Percentiles rank a stretch among this genome's conserved stretches.
These are phyloP conservation scores for Hygrocybe punicea DNA, from an alignment of 768 basidiomycete genomes.

Conservation along the genomic window DNA sequence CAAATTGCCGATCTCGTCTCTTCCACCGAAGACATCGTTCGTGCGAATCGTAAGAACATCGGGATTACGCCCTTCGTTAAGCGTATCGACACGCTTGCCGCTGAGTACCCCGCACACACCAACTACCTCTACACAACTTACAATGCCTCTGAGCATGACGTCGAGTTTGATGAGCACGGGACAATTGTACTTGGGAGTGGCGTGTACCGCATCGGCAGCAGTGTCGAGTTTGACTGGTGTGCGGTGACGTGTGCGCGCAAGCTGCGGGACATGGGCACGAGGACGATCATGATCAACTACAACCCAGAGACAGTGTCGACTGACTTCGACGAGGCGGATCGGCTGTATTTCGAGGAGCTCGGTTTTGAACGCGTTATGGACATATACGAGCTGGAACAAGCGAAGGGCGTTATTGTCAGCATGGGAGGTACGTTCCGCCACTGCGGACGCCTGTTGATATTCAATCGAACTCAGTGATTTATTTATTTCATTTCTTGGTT, in stretches of 20 bases:
- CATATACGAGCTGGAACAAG: slow-evolving; percentile 93
- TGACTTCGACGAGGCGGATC: slow-evolving; percentile 99
- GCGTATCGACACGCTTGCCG: slow-evolving; percentile 97
- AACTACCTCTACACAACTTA: slow-evolving; percentile 99
- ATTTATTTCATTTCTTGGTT: background rate
- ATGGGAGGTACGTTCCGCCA: slow-evolving; percentile 72
- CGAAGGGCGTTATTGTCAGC: slow-evolving; percentile 91
- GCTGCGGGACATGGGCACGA: slow-evolving; percentile 86
- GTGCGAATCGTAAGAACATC: slow-evolving; percentile 80
- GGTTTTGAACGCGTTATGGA: slow-evolving; percentile 99
- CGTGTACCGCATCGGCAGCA: slow-evolving; percentile 97
- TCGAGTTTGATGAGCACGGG: slow-evolving; percentile 92
- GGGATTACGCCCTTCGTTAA: slow-evolving; percentile 96
- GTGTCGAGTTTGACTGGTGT: slow-evolving; percentile 99
- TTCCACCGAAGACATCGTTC: slow-evolving; percentile 72
- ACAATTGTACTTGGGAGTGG: slow-evolving; percentile 99
- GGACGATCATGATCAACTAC: slow-evolving; percentile 99
- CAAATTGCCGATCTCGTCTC: slow-evolving; percentile 85
- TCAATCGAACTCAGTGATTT: background rate
- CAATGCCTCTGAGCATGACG: slow-evolving; percentile 93
- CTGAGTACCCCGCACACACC: slow-evolving; percentile 97
- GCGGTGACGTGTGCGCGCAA: slow-evolving; percentile 97
- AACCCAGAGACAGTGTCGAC: slow-evolving; percentile 99
- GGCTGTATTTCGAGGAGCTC: slow-evolving; percentile 97
- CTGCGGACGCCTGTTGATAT: background rate